A percentile compares a stretch with the other conserved stretches of the same genome.
These are phyloP conservation scores for Myochromella boudieri DNA, from an alignment of 768 basidiomycete species.

Conservation along the genomic window DNA sequence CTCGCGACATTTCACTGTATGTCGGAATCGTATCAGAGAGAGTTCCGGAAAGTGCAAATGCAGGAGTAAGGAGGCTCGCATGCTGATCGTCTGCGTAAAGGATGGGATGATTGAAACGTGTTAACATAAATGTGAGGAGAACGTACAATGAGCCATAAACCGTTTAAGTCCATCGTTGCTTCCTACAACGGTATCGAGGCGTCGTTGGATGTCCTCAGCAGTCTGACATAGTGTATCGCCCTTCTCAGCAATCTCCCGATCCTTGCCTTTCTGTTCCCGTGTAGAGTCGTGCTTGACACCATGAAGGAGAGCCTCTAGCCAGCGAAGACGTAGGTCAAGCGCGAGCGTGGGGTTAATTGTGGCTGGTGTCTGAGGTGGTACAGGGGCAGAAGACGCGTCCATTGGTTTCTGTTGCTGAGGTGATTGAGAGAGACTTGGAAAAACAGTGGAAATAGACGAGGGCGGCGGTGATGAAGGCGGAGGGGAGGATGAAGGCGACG, in stretches of 20 bases:
- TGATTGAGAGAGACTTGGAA: conserved; percentile 19
- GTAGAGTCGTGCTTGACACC: conserved; percentile 55
- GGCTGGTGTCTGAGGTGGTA: conserved; percentile 15
- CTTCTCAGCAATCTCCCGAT: conserved; percentile 33
- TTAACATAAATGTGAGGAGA: neutral
- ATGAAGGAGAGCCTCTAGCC: conserved; percentile 76
- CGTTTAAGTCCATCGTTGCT: conserved; percentile 69
- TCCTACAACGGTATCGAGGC: conserved; percentile 57
- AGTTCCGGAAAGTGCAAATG: conserved; percentile 73
- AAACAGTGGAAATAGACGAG: conserved; percentile 33
- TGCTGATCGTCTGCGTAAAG: conserved; percentile 66
- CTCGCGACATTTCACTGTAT: conserved; percentile 64
- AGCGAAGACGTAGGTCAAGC: conserved; percentile 71
- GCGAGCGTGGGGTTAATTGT: conserved; percentile 67
- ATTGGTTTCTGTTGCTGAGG: conserved; percentile 14
- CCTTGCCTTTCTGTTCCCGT: conserved; percentile 32
- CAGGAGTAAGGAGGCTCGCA: conserved; percentile 69
- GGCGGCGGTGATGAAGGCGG: conserved; percentile 35
- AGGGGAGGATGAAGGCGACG: conserved; percentile 34
- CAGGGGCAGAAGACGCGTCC: conserved; percentile 18
- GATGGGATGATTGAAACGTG: neutral
- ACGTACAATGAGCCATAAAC: conserved; percentile 76
- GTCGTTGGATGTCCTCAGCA: conserved; percentile 59
- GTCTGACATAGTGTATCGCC: conserved; percentile 59
- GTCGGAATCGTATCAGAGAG: conserved; percentile 39